Evolutionary conservation across 2,329 filamentous ascomycete species (phyloP), one percentile per base, ranked within the genome.

Genomic region (Fusarium chuoi): DNA sequence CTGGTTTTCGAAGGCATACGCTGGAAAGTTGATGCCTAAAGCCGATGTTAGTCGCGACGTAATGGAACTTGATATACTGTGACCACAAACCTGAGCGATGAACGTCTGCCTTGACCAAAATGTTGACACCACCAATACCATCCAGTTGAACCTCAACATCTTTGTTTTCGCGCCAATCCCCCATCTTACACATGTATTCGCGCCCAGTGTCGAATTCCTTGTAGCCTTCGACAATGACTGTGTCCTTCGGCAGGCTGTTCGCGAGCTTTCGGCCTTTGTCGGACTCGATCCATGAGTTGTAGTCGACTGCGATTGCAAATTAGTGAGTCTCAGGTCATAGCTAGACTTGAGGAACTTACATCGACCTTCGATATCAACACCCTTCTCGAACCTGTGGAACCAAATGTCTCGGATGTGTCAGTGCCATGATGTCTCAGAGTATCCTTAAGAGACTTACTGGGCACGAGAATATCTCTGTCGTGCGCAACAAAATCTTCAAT

Each of bases 221-320:
- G 86, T 99, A 99, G 52, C 96, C 96, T 88, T 99, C 96, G 30
- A 94, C 96, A 36, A 99, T 87, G 66, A 99, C 88, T 28, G 93
- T 87, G 78, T 98, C 91, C 80, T 94, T 95, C 75, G 93, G 89
- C 26, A 98, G 87, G 60, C 86, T 90, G 11, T 88, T 85, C n/a
- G 92, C 87, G 61, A 98, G 88, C 79, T 91, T 93, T 67, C 92
- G 89, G 54, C 89, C 95, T 83, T 96, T 93, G 58, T 95, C 92
- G 15, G 96, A 96, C 85, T 99, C 96, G 77, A 97, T 90, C 96
- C 96, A 99, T 4, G 96, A 98, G 84, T 99, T 99, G 86, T 99
- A 99, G 82, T 99, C 96, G 81, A 98, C 94, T 96, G 70, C 74
- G 10, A 17, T 26, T 57, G 46, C 30, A 58, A 66, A 62, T 78